Conservation (phyloP, 805 yeast genomes). For the Metschnikowia amazonensis region DNA sequence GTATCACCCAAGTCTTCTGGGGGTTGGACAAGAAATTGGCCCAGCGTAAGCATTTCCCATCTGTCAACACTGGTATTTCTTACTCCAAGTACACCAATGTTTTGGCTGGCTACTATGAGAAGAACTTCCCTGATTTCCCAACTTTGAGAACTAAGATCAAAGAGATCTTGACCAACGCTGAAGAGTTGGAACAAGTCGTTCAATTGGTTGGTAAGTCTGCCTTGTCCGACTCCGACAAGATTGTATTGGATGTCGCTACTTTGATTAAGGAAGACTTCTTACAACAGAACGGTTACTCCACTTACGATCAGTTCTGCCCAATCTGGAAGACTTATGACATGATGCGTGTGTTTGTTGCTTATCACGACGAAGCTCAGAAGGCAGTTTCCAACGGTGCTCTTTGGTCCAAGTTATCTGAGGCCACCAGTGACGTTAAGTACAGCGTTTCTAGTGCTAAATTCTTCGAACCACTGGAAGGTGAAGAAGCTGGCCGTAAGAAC, state of each 20-base stretch:
- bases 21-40: constrained; percentile 98
- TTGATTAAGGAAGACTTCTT: constrained; percentile 96
- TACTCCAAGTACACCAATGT: constrained; percentile 84
- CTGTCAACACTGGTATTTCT: constrained; percentile 92
- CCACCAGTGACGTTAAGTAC: constrained; percentile 89
- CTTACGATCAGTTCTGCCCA: constrained; percentile 98
- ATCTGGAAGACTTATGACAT: constrained; percentile 97
- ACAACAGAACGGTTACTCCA: constrained; percentile 98
- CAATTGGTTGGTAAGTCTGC: constrained; percentile 99
- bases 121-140: constrained; percentile 88
- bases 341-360: constrained; percentile 93
- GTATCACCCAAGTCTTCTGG: constrained; percentile 99
- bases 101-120: constrained; percentile 78
- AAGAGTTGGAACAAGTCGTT: constrained; percentile 97
- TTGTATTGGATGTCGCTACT: constrained; percentile 87
- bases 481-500: constrained; percentile 68
- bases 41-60: constrained; percentile 99
- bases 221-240: constrained; percentile 92
- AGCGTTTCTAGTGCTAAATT: constrained; percentile 92
- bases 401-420: constrained; percentile 89
- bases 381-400: constrained; percentile 90
- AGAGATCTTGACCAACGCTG: constrained; percentile 95
- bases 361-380: constrained; percentile 96
- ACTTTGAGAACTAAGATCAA: constrained; percentile 83
- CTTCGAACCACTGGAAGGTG: constrained; percentile 92